These are phyloP conservation scores for Casuarina glauca DNA, from an alignment of 306 rosid genomes.

Conservation along the genomic window DNA sequence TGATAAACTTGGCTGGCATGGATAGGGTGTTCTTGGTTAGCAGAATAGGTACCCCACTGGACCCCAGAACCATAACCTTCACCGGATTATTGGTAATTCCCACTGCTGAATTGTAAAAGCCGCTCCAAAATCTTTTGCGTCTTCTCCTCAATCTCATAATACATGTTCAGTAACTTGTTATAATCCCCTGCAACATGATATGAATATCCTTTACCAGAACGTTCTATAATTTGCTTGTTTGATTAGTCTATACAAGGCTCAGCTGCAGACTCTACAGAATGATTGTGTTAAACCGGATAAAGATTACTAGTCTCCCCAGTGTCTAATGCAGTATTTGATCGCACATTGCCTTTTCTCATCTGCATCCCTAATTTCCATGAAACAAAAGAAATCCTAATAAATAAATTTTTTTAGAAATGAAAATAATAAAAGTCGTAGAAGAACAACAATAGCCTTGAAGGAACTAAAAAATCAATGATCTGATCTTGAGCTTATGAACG, in stretches of 20 bases:
- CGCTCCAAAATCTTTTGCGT: conserved; percentile 68
- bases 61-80: conserved; percentile 38
- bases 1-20: conserved; percentile 43
- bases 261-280: conserved; percentile 23
- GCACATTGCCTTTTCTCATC: conserved; percentile 34
- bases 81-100: conserved; percentile 48
- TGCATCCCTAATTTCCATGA: conserved; percentile 43
- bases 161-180: conserved; percentile 55
- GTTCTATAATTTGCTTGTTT: conserved; percentile 26
- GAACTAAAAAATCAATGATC: neutral
- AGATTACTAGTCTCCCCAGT: conserved; percentile 36
- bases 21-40: conserved; percentile 40
- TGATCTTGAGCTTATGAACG: neutral
- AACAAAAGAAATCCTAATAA: conserved; percentile 4
- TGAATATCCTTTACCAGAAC: conserved; percentile 34
- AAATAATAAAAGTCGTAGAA: neutral
- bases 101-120: conserved; percentile 62
- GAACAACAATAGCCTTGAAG: neutral
- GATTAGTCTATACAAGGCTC: conserved; percentile 38
- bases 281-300: conserved; percentile 42
- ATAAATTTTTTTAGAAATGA: neutral
- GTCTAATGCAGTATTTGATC: conserved; percentile 26
- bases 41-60: conserved; percentile 31
- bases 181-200: conserved; percentile 48
- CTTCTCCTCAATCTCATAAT: conserved; percentile 83